Percentiles rank a stretch among this genome's conserved stretches.
Conservation (phyloP, 768 basidiomycete species). For the Candolleomyces aberdarensis region DNA sequence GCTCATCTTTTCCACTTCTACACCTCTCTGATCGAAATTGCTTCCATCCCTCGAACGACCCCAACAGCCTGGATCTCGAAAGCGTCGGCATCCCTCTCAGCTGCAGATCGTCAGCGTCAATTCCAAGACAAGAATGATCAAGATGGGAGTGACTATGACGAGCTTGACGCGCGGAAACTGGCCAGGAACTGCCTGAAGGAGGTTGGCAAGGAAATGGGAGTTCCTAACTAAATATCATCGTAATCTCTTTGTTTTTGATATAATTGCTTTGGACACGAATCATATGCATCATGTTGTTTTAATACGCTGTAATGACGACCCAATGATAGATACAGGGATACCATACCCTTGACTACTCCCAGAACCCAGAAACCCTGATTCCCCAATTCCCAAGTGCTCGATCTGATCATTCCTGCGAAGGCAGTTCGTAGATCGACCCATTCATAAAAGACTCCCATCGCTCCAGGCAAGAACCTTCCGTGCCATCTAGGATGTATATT, state of each 20-base stretch:
- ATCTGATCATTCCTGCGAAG: neutral
- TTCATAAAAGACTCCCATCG: slow-evolving; percentile 8
- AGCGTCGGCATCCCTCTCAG: slow-evolving; percentile 12
- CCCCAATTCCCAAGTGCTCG: neutral
- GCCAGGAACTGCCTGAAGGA: slow-evolving; percentile 66
- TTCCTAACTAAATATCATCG: slow-evolving; percentile 17
- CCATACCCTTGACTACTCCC: neutral
- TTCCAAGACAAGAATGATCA: neutral
- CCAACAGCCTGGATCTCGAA: slow-evolving; percentile 63
- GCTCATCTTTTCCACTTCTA: slow-evolving; percentile 93
- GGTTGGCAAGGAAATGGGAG: slow-evolving; percentile 74
- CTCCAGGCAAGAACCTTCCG: slow-evolving; percentile 3
- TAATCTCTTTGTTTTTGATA: neutral
- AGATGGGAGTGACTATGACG: slow-evolving; percentile 24
- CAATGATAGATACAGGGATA: neutral
- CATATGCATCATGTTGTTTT: neutral
- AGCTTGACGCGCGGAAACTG: slow-evolving; percentile 63
- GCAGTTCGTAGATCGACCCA: slow-evolving; percentile 4
- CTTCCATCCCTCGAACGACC: slow-evolving; percentile 62
- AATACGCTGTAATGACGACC: neutral
- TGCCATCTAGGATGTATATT: neutral
- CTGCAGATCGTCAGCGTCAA: neutral
- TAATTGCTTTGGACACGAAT: neutral
- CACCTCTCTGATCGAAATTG: slow-evolving; percentile 72
- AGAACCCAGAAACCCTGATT: neutral